These are phyloP conservation scores for Aspergillus bridgeri DNA, from an alignment of 495 filamentous ascomycete genomes.

Conservation along the genomic window DNA sequence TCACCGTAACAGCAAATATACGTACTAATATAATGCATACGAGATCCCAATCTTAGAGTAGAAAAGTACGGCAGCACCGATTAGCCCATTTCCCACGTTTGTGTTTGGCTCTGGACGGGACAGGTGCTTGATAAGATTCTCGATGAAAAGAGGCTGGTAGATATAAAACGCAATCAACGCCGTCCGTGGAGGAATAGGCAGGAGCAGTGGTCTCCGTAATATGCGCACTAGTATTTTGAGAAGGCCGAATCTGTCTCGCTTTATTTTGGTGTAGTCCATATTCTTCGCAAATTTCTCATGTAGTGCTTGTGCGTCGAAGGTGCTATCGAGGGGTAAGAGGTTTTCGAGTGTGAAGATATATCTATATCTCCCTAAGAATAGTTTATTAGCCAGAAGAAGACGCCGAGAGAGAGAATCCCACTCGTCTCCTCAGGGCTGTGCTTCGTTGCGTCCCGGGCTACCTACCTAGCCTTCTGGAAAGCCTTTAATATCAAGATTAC, in stretches of 20 bases:
- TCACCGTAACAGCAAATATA: background rate
- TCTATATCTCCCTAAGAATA: slow-evolving; percentile 35
- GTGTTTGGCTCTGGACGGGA: slow-evolving; percentile 5
- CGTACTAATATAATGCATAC: slow-evolving; percentile 38
- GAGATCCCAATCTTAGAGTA: slow-evolving; percentile 53
- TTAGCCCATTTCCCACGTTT: slow-evolving; percentile 48
- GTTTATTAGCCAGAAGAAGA: slow-evolving; percentile 45
- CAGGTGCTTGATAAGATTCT: slow-evolving; percentile 38
- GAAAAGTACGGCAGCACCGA: slow-evolving; percentile 51
- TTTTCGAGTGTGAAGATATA: slow-evolving; percentile 28
- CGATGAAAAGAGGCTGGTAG: slow-evolving; percentile 54
- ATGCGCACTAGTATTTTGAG: slow-evolving; percentile 7
- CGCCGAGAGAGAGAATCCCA: slow-evolving; percentile 32
- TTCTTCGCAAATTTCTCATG: slow-evolving; percentile 19
- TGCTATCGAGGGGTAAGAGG: slow-evolving; percentile 27
- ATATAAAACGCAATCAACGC: slow-evolving; percentile 50
- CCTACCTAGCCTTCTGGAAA: slow-evolving; percentile 3
- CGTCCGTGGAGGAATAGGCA: slow-evolving; percentile 46
- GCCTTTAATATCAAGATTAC: slow-evolving; percentile 23
- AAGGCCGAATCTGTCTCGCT: slow-evolving; percentile 9
- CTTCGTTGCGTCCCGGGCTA: background rate
- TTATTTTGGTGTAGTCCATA: background rate
- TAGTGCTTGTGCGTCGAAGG: slow-evolving; percentile 20
- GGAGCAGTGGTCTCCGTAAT: slow-evolving; percentile 33
- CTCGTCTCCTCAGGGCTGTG: slow-evolving; percentile 43